These are phyloP conservation scores for Termitomyces sp. DNA, from an alignment of 768 basidiomycete genomes.

Conservation along the genomic window DNA sequence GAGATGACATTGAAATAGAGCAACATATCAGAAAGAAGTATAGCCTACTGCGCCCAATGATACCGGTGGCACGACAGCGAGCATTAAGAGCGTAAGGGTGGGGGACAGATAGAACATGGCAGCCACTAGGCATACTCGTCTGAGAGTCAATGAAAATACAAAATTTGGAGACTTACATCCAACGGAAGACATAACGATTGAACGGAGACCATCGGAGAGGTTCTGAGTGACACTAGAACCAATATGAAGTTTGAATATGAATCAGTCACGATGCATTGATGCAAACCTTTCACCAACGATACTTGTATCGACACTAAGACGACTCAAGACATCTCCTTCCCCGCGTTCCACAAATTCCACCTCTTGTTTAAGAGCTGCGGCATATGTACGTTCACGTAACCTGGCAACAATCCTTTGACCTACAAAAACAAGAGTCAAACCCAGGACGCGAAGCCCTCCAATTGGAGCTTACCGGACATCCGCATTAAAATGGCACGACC, in stretches of 20 bases:
- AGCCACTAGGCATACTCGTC: conserved; percentile 47
- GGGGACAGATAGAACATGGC: conserved; percentile 95
- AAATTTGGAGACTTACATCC: conserved; percentile 56
- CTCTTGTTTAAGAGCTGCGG: conserved; percentile 82
- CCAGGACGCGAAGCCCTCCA: not conserved
- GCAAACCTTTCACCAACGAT: conserved; percentile 88
- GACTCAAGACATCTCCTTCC: conserved; percentile 89
- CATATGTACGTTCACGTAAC: conserved; percentile 75
- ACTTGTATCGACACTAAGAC: conserved; percentile 85
- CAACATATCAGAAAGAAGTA: too few relatives aligned
- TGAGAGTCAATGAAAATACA: not conserved
- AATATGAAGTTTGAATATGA: not conserved
- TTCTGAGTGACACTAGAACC: conserved; percentile 67
- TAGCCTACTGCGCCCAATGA: conserved; percentile 72
- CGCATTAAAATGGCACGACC: conserved; percentile 82
- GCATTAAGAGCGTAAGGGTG: conserved; percentile 85
- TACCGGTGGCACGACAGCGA: conserved; percentile 85
- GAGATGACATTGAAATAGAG: not conserved
- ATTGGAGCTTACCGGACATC: conserved; percentile 55
- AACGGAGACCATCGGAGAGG: conserved; percentile 74
- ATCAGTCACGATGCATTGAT: not conserved
- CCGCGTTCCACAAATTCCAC: conserved; percentile 90
- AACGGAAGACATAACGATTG: conserved; percentile 89
- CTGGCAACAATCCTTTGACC: conserved; percentile 91
- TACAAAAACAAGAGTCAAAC: conserved; percentile 7